phyloP scores from a whole-genome alignment of 331 rosid species.

The Ulmus americana region DNA sequence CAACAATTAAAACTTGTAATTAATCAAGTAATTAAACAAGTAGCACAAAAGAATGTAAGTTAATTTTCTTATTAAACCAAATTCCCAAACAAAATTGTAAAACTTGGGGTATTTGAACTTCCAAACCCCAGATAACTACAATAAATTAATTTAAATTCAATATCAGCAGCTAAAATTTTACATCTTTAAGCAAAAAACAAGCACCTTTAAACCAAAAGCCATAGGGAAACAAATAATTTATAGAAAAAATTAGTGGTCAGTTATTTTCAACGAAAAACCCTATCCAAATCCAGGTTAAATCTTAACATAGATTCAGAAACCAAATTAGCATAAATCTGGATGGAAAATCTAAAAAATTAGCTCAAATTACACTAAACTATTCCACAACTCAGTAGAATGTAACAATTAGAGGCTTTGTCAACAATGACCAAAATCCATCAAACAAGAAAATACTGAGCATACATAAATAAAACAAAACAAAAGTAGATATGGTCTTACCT shows the following conservation, averaged over 20 bases:
- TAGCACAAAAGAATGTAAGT: background rate
- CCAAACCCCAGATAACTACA: background rate
- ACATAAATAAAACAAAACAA: too few relatives aligned
- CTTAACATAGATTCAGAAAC: conserved; percentile 5
- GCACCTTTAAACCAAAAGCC: background rate
- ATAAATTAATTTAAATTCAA: background rate
- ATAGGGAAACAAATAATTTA: background rate
- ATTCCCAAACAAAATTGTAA: background rate
- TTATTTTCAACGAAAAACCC: background rate
- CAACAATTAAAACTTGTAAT: conserved; percentile 19
- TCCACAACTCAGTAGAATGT: too few relatives aligned
- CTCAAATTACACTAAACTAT: background rate
- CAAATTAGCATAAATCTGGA: conserved; percentile 5
- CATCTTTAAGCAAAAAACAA: background rate
- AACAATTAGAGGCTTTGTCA: too few relatives aligned
- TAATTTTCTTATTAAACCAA: background rate
- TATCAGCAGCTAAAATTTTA: background rate
- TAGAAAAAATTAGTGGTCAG: conserved; percentile 6
- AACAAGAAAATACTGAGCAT: too few relatives aligned
- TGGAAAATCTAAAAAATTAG: background rate
- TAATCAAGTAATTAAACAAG: conserved; percentile 16
- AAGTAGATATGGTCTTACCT: too few relatives aligned
- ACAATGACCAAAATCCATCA: too few relatives aligned
- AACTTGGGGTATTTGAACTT: background rate
- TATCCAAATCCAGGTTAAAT: conserved; percentile 15